Conservation (phyloP, 768 basidiomycete genomes). For the Trametes gibbosa region DNA sequence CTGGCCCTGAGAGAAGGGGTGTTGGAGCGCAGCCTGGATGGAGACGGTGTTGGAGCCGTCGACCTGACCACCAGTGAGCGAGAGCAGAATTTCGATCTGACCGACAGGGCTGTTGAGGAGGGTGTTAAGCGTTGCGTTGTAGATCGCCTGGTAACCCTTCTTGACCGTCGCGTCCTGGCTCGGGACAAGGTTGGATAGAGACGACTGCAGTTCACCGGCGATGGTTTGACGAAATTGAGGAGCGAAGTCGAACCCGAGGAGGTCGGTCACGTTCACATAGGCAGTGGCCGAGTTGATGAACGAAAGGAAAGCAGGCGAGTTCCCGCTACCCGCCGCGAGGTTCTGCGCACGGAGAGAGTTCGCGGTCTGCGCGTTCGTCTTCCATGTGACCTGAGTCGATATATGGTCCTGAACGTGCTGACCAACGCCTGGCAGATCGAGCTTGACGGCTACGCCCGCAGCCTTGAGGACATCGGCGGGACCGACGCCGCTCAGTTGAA, state of each 20-base stretch:
- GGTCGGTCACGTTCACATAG: conserved; percentile 51
- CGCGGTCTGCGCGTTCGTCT: conserved; percentile 38
- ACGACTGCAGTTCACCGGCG: conserved; percentile 30
- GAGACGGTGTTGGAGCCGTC: conserved; percentile 42
- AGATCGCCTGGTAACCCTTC: conserved; percentile 56
- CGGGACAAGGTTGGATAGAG: conserved; percentile 40
- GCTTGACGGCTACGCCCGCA: conserved; percentile 42
- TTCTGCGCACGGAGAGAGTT: conserved; percentile 33
- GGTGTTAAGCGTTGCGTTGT: conserved; percentile 41
- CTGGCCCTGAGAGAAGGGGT: conserved; percentile 63
- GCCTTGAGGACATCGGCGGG: conserved; percentile 48
- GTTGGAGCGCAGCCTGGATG: conserved; percentile 67
- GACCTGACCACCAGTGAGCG: conserved; percentile 37
- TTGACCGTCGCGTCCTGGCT: conserved; percentile 44
- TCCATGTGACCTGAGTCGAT: conserved; percentile 37
- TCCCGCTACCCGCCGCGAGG: conserved; percentile 19
- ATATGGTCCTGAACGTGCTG: conserved; percentile 58
- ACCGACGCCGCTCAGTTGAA: conserved; percentile 59
- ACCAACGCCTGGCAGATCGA: conserved; percentile 58
- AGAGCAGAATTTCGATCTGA: conserved; percentile 55
- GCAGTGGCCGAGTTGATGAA: conserved; percentile 64
- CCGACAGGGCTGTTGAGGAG: conserved; percentile 43
- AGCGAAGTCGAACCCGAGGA: conserved; percentile 38
- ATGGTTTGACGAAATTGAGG: conserved; percentile 34
- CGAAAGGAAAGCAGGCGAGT: conserved; percentile 41